Evolutionary conservation across 2,329 filamentous ascomycete genomes (phyloP).

Genomic region (Cadophora luteo-olivacea): DNA sequence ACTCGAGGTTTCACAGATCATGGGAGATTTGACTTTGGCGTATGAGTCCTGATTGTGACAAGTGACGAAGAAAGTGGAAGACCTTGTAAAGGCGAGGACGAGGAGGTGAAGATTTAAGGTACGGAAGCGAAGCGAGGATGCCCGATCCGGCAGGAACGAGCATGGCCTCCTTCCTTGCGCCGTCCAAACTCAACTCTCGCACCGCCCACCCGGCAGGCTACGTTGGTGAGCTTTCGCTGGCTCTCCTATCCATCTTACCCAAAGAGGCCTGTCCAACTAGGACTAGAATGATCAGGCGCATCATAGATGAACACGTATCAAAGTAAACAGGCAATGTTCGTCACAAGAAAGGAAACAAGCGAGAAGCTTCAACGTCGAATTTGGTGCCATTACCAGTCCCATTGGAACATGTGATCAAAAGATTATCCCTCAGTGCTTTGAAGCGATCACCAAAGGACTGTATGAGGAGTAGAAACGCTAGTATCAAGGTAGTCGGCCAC

Average conservation of each 20-base stretch:
- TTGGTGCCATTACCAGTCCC: too few species aligned
- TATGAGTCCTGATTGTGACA: not conserved
- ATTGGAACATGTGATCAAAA: too few species aligned
- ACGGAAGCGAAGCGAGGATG: not conserved
- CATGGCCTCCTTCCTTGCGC: not conserved
- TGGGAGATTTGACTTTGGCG: not conserved
- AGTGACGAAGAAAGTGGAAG: not conserved
- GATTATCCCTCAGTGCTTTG: too few species aligned
- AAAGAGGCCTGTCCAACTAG: not conserved
- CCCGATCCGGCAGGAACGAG: not conserved
- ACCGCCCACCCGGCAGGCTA: not conserved
- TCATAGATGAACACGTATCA: not conserved
- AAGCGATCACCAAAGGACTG: too few species aligned
- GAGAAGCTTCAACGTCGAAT: too few species aligned
- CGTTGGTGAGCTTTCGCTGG: too few species aligned
- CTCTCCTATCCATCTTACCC: not conserved
- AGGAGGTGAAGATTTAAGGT: not conserved
- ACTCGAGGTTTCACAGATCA: not conserved
- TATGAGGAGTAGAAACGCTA: too few species aligned
- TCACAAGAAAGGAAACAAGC: not conserved
- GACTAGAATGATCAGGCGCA: not conserved
- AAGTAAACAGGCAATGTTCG: not conserved
- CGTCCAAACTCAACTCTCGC: too few species aligned
- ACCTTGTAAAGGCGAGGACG: too few species aligned
- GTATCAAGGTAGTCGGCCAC: too few species aligned